These are phyloP conservation scores for Chytridium lagenaria DNA, from an alignment of 371 early-diverging fungal species.

Conservation along the genomic window DNA sequence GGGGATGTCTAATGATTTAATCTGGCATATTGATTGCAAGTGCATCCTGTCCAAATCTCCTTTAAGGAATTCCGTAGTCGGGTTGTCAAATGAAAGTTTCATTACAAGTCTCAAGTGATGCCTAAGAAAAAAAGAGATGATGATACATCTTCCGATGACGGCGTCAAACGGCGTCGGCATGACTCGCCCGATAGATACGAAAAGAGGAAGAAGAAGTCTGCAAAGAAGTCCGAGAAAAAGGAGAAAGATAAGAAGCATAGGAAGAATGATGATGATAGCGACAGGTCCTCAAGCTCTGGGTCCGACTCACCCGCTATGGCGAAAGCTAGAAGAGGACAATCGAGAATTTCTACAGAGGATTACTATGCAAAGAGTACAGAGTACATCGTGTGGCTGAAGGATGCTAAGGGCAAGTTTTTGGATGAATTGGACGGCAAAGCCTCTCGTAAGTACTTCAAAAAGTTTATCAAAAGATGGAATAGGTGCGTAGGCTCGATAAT, in stretches of 20 bases:
- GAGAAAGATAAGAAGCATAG: background rate
- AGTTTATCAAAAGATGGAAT: conserved; percentile 53
- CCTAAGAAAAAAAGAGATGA: background rate
- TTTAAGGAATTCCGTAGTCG: too few species aligned
- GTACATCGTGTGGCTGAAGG: conserved; percentile 72
- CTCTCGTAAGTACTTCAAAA: conserved; percentile 73
- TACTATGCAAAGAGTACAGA: conserved; percentile 24
- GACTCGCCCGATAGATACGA: background rate
- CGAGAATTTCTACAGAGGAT: conserved; percentile 10
- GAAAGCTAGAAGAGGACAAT: background rate
- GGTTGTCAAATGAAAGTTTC: too few species aligned
- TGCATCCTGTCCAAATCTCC: too few species aligned
- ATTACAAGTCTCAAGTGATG: too few species aligned
- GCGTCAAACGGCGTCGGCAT: background rate
- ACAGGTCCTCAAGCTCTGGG: background rate
- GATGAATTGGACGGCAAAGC: conserved; percentile 74
- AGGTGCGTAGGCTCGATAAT: conserved; percentile 17
- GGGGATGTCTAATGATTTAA: too few species aligned
- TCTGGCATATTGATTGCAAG: too few species aligned
- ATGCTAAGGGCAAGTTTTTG: conserved; percentile 74
- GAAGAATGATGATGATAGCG: background rate
- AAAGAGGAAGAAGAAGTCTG: background rate
- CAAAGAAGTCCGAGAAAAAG: conserved; percentile 6
- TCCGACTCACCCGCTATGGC: background rate
- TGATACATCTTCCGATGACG: background rate